These are phyloP conservation scores for Taphrina betulina DNA, from an alignment of 1,139 yeast genomes.

Conservation along the genomic window DNA sequence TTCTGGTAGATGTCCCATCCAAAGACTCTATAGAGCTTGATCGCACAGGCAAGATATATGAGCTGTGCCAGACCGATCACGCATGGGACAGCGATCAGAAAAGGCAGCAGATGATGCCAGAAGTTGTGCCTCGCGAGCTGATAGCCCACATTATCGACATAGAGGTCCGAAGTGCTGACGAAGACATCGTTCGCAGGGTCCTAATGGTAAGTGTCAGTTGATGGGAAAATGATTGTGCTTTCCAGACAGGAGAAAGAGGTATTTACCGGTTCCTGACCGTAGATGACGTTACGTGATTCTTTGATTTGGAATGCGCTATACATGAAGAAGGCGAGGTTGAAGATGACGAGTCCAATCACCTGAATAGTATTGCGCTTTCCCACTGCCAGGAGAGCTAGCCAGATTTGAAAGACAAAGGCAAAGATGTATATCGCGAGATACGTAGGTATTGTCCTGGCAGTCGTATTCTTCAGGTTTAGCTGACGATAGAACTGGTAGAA, in stretches of 20 bases:
- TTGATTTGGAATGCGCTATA: constrained; percentile 29
- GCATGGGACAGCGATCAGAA: constrained; percentile 50
- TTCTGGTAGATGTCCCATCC: constrained; percentile 55
- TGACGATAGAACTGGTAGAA: constrained; percentile 18
- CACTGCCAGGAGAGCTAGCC: constrained; percentile 23
- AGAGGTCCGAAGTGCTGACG: not conserved
- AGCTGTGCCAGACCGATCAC: constrained; percentile 46
- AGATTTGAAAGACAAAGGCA: constrained; percentile 28
- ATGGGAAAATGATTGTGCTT: no score
- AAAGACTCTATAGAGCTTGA: constrained; percentile 48
- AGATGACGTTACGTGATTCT: constrained; percentile 24
- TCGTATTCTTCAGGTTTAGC: constrained; percentile 18
- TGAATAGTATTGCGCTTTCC: constrained; percentile 30
- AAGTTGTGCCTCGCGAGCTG: not conserved
- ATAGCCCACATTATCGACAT: not conserved
- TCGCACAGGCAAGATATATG: constrained; percentile 40
- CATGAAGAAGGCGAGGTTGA: constrained; percentile 25
- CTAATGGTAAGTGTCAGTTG: no score
- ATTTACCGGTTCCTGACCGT: constrained; percentile 13
- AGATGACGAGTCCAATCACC: constrained; percentile 27
- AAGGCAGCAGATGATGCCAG: constrained; percentile 42
- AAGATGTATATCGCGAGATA: constrained; percentile 31
- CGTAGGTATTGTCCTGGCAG: constrained; percentile 30
- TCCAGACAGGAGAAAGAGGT: not conserved
- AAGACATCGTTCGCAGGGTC: constrained; percentile 20